phyloP scores from a whole-genome alignment of 345 rosid genomes.

The Chamaenerion angustifolium region DNA sequence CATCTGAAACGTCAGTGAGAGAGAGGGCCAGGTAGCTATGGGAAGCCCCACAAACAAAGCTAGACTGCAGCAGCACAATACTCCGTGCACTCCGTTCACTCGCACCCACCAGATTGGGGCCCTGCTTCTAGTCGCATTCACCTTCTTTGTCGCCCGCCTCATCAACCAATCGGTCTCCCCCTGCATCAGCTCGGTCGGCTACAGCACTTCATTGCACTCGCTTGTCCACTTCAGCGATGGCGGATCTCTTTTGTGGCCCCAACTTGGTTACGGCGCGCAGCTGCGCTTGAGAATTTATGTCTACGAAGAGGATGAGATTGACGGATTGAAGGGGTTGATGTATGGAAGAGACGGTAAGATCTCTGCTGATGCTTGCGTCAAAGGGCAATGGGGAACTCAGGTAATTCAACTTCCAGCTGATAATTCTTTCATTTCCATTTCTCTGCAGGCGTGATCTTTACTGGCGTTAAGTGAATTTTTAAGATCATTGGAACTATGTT shows the following conservation, averaged over 20 bases:
- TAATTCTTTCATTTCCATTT: not conserved
- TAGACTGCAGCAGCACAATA: conserved; percentile 14
- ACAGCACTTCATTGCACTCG: conserved; percentile 2
- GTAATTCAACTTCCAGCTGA: conserved; percentile 12
- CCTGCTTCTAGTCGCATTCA: conserved; percentile 45
- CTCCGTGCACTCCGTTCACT: conserved; percentile 69
- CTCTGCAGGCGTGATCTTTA: not conserved
- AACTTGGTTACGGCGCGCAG: conserved; percentile 45
- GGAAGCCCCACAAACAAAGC: conserved; percentile 6
- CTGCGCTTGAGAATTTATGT: conserved; percentile 70
- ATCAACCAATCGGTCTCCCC: conserved; percentile 43
- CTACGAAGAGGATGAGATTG: conserved; percentile 76
- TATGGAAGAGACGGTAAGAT: conserved; percentile 59
- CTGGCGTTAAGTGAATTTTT: too few relatives aligned
- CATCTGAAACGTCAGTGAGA: not conserved
- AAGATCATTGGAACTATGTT: too few relatives aligned
- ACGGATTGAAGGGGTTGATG: conserved; percentile 55
- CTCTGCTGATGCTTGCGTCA: conserved; percentile 43
- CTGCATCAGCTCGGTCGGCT: conserved; percentile 14
- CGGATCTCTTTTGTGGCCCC: conserved; percentile 42
- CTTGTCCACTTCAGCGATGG: conserved; percentile 1
- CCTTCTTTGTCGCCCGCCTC: conserved; percentile 80
- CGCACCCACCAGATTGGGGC: conserved; percentile 88
- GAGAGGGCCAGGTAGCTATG: not conserved
- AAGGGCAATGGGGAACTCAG: conserved; percentile 99